Base-by-base conservation (phyloP, 2,329 filamentous ascomycete species). In the Phoma sp. region DNA sequence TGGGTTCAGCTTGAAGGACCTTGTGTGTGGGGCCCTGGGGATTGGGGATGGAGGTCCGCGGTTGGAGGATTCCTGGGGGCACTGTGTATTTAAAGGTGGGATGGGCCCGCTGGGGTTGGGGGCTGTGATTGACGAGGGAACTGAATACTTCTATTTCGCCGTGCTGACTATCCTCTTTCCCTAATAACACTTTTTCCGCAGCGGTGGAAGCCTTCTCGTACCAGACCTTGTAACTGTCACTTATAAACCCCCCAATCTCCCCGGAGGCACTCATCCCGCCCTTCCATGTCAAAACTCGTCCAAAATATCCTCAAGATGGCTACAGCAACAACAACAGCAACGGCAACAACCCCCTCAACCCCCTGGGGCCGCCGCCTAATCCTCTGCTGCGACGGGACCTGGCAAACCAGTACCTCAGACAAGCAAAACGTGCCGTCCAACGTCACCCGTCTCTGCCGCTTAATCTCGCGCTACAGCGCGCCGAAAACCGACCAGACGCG, bases 331-430 rank as follows among this genome's bases (percentile, higher is more conserved):
- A 18, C 18, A 18, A 18, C 18, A 18, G 41, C 7, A 29, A 33
- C 39, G 30, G 18, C 18, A 18, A 27, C 36, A 46, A 29, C 36
- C 7, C 29, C 8, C 7, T 24, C 4, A 22, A 54, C 53, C 38
- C 55, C 70, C 18, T 72, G 70, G 70, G 59, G 60, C n/a, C 60
- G 71, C 43, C 67, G 71, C 22, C 64, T 75, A 10, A 52, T 75
- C 38, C 65, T 75, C 40, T 73, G 70, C 55, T 75, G 72, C 50
- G 72, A 75, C 32, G 72, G 72, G 1, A 75, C 72, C 5, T 75
- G 72, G 72, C 72, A 75, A 41, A 68, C 67, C 11, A 68, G 65
- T 36, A 70, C 72, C 8, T 66, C 56, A 23, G 57, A 50, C 18
- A 61, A 66, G 18, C 66, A 70, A 24, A 74, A 71, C 32, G 59